Evolutionary conservation across 306 rosid species (phyloP), one percentile per base, ranked within the genome.

Genomic region (Lablab purpureus): DNA sequence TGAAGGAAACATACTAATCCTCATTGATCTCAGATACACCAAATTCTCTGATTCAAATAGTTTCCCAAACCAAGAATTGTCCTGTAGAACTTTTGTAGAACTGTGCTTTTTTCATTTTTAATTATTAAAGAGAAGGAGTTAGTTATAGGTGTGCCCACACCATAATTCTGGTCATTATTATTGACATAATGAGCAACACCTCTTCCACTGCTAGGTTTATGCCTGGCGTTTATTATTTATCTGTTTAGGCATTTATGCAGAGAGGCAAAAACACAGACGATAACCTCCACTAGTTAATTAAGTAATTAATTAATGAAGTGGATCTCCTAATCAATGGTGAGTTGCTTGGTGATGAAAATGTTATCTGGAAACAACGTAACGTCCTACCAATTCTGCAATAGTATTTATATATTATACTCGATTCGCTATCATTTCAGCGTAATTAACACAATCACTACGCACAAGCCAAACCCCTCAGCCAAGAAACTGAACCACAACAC

Each of bases 401-500:
- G 67, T 59, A 79, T n/a, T n/a, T 51, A 52, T 27, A 52, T 36
- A 46, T 10, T n/a, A 49, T 63, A 51, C 11, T 49, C 72, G 75
- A 77, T 46, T 85, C 41, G 74, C 64, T 75, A 91, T 90, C 83
- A 88, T 87, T 76, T 80, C 82, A 71, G 74, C 73, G 85, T 81
- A 80, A 81, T 81, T 34, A 80, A 81, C 79, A 82, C 51, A 88
- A 74, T 85, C 56, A 80, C 81, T 52, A 71, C 52, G 27, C 77
- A 64, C 59, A 71, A 78, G 74, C 74, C 47, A 77, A 85, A 78
- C 83, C 85, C 83, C 86, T 74, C 84, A 52, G 67, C 79, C 92
- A 88, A 85, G 90, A 68, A 78, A 78, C 60, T 72, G 52, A 77
- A 73, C 78, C 76, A 73, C 45, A 60, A 28, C 67, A 67, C 83